Evolutionary conservation across 306 rosid genomes (phyloP).

Genomic region (Cucumis cinereus): DNA sequence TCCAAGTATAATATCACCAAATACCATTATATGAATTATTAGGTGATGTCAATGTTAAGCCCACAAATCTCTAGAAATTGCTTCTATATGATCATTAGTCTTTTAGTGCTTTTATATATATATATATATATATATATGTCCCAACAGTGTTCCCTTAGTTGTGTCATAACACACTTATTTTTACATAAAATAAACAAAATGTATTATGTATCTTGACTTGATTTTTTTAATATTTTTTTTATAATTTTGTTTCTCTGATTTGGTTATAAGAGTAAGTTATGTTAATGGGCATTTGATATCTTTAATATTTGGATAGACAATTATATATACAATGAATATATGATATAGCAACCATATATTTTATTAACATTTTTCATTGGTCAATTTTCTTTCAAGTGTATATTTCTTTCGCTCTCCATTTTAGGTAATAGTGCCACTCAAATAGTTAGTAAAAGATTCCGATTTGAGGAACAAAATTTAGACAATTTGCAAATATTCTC

Average conservation of each 20-base stretch:
- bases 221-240: not conserved
- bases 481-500: not conserved
- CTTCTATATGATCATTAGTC: not conserved
- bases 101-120: not conserved
- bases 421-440: not conserved
- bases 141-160: not conserved
- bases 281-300: not conserved
- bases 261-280: not conserved
- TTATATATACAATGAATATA: not conserved
- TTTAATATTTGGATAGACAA: not conserved
- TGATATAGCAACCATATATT: not conserved
- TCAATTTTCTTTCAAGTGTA: no score
- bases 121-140: not conserved
- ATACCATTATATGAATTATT: slow-evolving; percentile 1
- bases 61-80: slow-evolving; percentile 4
- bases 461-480: not conserved
- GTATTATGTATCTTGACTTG: not conserved
- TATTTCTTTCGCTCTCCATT: not conserved
- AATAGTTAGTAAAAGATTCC: not conserved
- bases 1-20: slow-evolving; percentile 11
- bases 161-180: slow-evolving; percentile 2
- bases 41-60: slow-evolving; percentile 2
- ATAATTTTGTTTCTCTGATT: not conserved
- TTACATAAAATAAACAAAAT: not conserved
- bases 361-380: not conserved